Conservation (phyloP, 1,284 basidiomycete genomes). For the Ustilago trichophora region DNA sequence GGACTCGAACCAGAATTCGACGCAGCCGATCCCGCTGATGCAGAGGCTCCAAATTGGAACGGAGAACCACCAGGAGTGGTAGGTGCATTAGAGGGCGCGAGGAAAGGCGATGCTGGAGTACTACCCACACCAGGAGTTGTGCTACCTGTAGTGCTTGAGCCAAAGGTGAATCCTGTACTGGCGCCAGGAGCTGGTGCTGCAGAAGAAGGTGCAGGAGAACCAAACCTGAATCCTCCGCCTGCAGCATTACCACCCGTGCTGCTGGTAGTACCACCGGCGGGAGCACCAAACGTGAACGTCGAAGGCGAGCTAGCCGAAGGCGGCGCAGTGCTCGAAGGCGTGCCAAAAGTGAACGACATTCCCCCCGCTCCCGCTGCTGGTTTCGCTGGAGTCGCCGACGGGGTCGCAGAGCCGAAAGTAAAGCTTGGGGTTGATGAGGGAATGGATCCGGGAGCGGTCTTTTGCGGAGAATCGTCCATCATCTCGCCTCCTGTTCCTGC, state of each 20-base stretch:
- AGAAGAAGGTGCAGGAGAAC: not conserved
- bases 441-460: not conserved
- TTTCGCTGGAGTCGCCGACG: constrained; percentile 6
- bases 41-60: constrained; percentile 31
- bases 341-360: constrained; percentile 23
- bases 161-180: constrained; percentile 26
- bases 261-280: not conserved
- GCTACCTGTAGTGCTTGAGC: constrained; percentile 23
- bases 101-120: constrained; percentile 26
- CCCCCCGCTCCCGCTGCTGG: not conserved
- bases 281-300: constrained; percentile 28
- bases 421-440: constrained; percentile 20
- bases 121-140: constrained; percentile 21
- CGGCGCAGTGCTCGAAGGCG: not conserved
- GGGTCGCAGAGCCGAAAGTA: constrained; percentile 29
- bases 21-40: not conserved
- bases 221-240: not conserved
- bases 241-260: too few species aligned
- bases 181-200: not conserved
- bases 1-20: too few species aligned
- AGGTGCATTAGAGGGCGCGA: constrained; percentile 14
- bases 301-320: constrained; percentile 1
- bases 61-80: constrained; percentile 20
- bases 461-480: constrained; percentile 47
- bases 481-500: constrained; percentile 19